A percentile compares a stretch with the other conserved stretches of the same genome.
Conservation (phyloP, 169 alveolate genomes). For the Sarcocystis neurona region DNA sequence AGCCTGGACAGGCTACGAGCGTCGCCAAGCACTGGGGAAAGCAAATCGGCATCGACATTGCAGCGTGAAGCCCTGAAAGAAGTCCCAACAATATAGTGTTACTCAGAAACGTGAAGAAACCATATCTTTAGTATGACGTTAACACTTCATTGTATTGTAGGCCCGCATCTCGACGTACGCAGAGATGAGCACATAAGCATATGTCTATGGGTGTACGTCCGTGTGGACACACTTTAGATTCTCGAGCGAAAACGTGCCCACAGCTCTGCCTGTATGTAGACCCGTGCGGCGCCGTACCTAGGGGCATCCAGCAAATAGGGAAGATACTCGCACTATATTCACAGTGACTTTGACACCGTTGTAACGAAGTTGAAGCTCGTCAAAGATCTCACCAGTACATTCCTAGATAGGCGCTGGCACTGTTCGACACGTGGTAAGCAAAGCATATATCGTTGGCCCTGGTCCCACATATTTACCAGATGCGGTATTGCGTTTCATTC, state of each 20-base stretch:
- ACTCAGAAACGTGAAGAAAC: conserved; percentile 41
- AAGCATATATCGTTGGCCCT: not conserved
- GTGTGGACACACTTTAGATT: too few species aligned
- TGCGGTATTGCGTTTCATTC: conserved; percentile 76
- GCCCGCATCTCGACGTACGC: too few species aligned
- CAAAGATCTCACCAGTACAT: conserved; percentile 71
- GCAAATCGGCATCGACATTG: conserved; percentile 66
- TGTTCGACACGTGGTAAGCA: not conserved
- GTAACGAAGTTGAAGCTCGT: not conserved
- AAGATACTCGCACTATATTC: conserved; percentile 75
- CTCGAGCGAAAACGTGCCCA: too few species aligned
- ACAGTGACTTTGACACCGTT: not conserved
- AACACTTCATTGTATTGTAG: too few species aligned
- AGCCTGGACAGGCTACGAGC: conserved; percentile 86
- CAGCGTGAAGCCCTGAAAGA: conserved; percentile 42
- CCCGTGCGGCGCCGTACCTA: conserved; percentile 72
- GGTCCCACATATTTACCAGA: conserved; percentile 64
- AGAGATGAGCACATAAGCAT: too few species aligned
- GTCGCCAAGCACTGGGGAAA: conserved; percentile 84
- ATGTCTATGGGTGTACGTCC: too few species aligned
- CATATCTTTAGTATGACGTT: too few species aligned
- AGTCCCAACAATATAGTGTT: not conserved
- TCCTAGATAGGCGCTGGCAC: conserved; percentile 84
- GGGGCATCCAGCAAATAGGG: conserved; percentile 83
- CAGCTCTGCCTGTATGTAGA: too few species aligned